These are phyloP conservation scores for Beauveria australis DNA, from an alignment of 2,329 filamentous ascomycete species.

Conservation along the genomic window DNA sequence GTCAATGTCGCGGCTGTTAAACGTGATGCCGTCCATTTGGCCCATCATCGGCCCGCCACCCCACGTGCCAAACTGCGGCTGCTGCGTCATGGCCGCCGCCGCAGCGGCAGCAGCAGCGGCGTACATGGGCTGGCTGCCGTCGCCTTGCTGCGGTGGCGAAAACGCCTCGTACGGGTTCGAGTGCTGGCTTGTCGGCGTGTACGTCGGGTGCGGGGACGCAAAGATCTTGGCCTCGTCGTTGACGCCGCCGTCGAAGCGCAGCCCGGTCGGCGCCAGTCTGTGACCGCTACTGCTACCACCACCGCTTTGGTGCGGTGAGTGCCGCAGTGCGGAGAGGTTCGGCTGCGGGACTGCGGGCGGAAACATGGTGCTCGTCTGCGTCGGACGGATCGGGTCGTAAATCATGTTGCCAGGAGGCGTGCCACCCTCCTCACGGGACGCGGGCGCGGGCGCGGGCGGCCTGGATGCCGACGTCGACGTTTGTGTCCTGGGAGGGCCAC, in stretches of 20 bases:
- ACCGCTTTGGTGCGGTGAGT: conserved; percentile 29
- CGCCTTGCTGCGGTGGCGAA: conserved; percentile 30
- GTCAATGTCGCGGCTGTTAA: conserved; percentile 70
- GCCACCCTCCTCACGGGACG: conserved; percentile 26
- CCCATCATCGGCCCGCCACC: conserved; percentile 21
- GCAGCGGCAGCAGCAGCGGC: conserved; percentile 17
- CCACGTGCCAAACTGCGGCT: conserved; percentile 18
- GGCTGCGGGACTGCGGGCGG: conserved; percentile 42
- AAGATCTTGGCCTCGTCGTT: conserved; percentile 28
- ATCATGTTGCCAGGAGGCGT: conserved; percentile 51
- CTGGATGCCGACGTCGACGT: background rate
- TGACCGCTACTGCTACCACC: conserved; percentile 15
- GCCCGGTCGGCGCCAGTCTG: conserved; percentile 15
- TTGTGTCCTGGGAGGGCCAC: background rate
- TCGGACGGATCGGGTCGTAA: conserved; percentile 52
- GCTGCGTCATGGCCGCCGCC: conserved; percentile 9
- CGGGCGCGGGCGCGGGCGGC: background rate
- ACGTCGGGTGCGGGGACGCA: conserved; percentile 21
- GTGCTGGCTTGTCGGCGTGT: conserved; percentile 33
- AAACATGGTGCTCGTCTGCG: conserved; percentile 39
- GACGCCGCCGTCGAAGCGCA: conserved; percentile 18
- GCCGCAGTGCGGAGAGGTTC: conserved; percentile 38
- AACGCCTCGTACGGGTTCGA: conserved; percentile 32
- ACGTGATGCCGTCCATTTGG: conserved; percentile 51
- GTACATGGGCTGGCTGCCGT: conserved; percentile 18